Percentiles rank a stretch among this genome's conserved stretches.
Evolutionary conservation across 2,329 filamentous ascomycete species (phyloP).

Genomic region (Nannizziopsis barbatae): DNA sequence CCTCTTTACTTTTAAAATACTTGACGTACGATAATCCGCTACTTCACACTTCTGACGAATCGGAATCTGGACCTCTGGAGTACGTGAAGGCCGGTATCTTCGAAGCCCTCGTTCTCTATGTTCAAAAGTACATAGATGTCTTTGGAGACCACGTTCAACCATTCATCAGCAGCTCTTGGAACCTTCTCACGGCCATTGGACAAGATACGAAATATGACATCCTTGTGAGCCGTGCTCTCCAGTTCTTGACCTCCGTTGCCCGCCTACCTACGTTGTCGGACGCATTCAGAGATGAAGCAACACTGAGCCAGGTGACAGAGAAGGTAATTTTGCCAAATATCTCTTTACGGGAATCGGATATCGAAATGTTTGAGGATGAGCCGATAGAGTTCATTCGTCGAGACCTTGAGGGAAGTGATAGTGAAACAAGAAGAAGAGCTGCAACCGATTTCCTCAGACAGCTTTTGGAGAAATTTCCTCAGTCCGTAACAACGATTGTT

Average conservation of each 20-base stretch:
- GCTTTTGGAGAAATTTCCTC: conserved; percentile 79
- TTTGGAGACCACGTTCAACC: conserved; percentile 69
- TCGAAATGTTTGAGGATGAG: conserved; percentile 95
- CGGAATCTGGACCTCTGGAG: conserved; percentile 73
- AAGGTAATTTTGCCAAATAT: conserved; percentile 94
- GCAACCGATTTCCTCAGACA: conserved; percentile 90
- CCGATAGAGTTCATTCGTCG: conserved; percentile 95
- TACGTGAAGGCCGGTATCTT: conserved; percentile 89
- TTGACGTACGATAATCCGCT: conserved; percentile 77
- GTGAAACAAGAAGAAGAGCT: conserved; percentile 79
- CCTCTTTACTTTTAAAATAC: conserved; percentile 79
- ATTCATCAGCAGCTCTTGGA: conserved; percentile 88
- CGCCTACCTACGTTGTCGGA: conserved; percentile 65
- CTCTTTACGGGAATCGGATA: conserved; percentile 78
- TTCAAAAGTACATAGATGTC: conserved; percentile 90
- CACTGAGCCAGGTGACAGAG: conserved; percentile 78
- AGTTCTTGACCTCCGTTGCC: conserved; percentile 86
- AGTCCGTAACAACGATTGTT: conserved; percentile 74
- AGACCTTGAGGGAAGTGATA: conserved; percentile 92
- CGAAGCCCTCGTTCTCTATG: conserved; percentile 77
- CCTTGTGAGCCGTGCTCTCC: conserved; percentile 83
- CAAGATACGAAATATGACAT: conserved; percentile 87
- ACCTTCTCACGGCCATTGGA: conserved; percentile 73
- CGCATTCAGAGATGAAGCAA: conserved; percentile 71
- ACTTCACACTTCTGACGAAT: conserved; percentile 76